These are phyloP conservation scores for Hypomyces perniciosus DNA, from an alignment of 2,329 filamentous ascomycete genomes.

Conservation along the genomic window DNA sequence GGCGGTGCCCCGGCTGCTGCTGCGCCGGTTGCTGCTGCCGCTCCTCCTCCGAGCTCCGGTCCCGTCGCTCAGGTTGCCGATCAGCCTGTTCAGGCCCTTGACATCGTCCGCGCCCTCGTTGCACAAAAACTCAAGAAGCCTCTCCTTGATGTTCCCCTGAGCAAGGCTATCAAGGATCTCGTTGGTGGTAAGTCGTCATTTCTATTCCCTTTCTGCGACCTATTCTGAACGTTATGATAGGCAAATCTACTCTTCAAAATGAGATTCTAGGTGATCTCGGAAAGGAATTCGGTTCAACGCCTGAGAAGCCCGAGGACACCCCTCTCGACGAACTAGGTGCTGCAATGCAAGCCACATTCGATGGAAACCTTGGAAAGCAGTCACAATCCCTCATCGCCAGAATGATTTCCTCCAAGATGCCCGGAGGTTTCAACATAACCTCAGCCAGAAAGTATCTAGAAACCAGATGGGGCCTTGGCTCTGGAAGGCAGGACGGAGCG, in stretches of 20 bases:
- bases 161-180: constrained; percentile 97
- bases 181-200: constrained; percentile 70
- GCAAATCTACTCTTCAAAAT: constrained; percentile 97
- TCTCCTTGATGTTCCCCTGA: constrained; percentile 78
- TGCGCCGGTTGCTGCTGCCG: constrained; percentile 47
- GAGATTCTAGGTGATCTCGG: constrained; percentile 96
- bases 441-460: constrained; percentile 91
- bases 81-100: constrained; percentile 78
- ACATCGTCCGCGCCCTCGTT: constrained; percentile 82
- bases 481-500: constrained; percentile 86
- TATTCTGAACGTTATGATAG: constrained; percentile 38
- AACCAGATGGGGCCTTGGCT: constrained; percentile 80
- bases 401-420: constrained; percentile 98
- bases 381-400: constrained; percentile 89
- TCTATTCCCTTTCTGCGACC: neutral
- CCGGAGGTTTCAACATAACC: constrained; percentile 98
- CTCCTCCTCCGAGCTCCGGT: constrained; percentile 66
- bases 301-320: constrained; percentile 96
- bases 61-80: constrained; percentile 84
- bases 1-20: constrained; percentile 45
- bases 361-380: constrained; percentile 95
- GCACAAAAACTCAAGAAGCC: constrained; percentile 98
- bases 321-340: constrained; percentile 92
- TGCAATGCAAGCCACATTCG: constrained; percentile 97
- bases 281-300: constrained; percentile 97